A percentile compares a stretch with the other conserved stretches of the same genome.
Evolutionary conservation across 169 alveolate species (phyloP).

Genomic region (Plasmodium chabaudi): DNA sequence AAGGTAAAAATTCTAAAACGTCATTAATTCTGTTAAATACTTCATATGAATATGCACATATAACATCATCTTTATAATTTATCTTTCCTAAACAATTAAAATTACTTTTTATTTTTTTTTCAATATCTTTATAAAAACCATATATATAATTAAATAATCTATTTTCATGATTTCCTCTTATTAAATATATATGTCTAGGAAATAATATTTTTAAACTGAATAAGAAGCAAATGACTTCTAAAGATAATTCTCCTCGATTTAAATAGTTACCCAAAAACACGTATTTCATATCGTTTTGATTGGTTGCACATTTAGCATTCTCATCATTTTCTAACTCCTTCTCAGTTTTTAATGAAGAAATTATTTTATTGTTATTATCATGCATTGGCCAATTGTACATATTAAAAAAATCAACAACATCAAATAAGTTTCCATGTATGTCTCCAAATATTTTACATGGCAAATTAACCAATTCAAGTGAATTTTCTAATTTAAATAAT

Average conservation of each 20-base stretch:
- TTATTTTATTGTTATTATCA: slow-evolving; percentile 2
- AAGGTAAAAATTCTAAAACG: slow-evolving; percentile 94
- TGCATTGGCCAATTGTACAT: slow-evolving; percentile 85
- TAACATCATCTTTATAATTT: slow-evolving; percentile 38
- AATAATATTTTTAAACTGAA: slow-evolving; percentile 91
- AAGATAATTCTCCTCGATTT: slow-evolving; percentile 92
- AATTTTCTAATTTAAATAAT: slow-evolving; percentile 77
- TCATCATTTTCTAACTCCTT: not conserved
- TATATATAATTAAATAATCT: slow-evolving; percentile 92
- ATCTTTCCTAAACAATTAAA: slow-evolving; percentile 80
- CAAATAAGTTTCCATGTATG: slow-evolving; percentile 77
- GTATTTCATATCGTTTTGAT: slow-evolving; percentile 79
- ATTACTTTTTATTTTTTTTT: slow-evolving; percentile 89
- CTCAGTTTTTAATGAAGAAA: not conserved
- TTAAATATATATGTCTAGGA: slow-evolving; percentile 93
- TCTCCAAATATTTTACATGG: slow-evolving; percentile 80
- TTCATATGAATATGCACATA: slow-evolving; percentile 89
- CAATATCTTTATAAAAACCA: slow-evolving; percentile 94
- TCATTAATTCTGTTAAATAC: slow-evolving; percentile 93
- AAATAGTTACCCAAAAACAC: slow-evolving; percentile 94
- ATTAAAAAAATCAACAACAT: slow-evolving; percentile 80
- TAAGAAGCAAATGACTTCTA: slow-evolving; percentile 92
- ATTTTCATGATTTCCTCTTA: slow-evolving; percentile 97
- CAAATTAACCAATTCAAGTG: slow-evolving; percentile 70
- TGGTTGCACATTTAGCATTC: not conserved